These are phyloP conservation scores for Claviceps digitariae DNA, from an alignment of 2,329 filamentous ascomycete species.

Conservation along the genomic window DNA sequence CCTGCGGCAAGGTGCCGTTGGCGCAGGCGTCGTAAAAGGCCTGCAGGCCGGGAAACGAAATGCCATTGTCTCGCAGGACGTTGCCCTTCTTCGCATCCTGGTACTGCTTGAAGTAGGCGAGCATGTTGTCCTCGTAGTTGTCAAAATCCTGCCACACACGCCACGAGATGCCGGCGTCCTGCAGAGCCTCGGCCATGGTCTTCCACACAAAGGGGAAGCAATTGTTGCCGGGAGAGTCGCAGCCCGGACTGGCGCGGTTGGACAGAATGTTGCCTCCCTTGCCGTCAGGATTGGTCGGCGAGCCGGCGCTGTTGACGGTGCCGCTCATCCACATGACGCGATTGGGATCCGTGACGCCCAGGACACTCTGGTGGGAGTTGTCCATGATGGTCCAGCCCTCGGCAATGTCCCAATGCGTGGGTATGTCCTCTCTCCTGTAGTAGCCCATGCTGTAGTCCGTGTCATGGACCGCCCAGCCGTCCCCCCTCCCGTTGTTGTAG, in stretches of 20 bases:
- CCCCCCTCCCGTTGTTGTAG: constrained; percentile 33
- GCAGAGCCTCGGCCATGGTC: constrained; percentile 32
- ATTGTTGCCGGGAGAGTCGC: constrained; percentile 27
- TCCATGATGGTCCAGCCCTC: constrained; percentile 33
- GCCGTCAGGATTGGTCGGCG: constrained; percentile 14
- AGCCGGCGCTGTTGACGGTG: constrained; percentile 34
- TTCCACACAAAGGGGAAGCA: constrained; percentile 40
- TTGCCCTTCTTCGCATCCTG: constrained; percentile 7
- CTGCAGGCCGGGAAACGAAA: constrained; percentile 31
- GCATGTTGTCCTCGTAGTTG: constrained; percentile 40
- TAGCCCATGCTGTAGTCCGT: constrained; percentile 28
- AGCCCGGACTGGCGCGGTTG: constrained; percentile 13
- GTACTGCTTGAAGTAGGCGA: constrained; percentile 25
- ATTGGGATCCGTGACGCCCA: constrained; percentile 31
- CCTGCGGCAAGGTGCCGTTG: constrained; percentile 33
- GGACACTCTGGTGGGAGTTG: constrained; percentile 8
- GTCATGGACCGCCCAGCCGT: constrained; percentile 29
- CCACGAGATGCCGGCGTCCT: constrained; percentile 35
- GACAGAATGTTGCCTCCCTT: constrained; percentile 30
- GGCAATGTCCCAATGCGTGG: constrained; percentile 39
- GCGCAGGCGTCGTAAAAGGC: constrained; percentile 34
- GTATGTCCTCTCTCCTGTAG: constrained; percentile 34
- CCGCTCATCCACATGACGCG: constrained; percentile 24
- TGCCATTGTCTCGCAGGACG: constrained; percentile 9
- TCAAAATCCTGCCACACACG: constrained; percentile 34